Evolutionary conservation across 208 protist genomes (phyloP), one percentile per base, ranked within the genome.

Genomic region (Herpetomonas samuelpessoai): DNA sequence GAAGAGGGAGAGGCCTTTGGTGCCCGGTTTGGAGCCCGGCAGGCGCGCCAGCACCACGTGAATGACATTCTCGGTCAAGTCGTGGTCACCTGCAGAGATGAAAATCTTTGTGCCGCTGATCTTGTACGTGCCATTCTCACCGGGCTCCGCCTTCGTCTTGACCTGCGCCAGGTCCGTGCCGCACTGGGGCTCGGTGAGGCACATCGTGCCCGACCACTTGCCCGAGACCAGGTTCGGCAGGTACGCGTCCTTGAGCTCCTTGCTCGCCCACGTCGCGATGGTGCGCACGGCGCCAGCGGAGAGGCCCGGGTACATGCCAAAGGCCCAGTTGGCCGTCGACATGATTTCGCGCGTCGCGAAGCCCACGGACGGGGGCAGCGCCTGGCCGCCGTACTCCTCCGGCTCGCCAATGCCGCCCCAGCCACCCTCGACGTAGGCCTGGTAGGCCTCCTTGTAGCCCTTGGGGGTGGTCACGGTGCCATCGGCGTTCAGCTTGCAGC

Each of bases 51-150:
- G 76, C 27, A 97, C 88, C 38, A 91, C 62, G 75, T 95, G 86
- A 21, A 95, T 58, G 52, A 97, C 79, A 77, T 97, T 97, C 27
- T 92, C 77, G 2, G 68, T 74, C 62, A 97, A 48, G 68, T 97
- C 88, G 71, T 95, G 86, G 53, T 97, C 92, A 48, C 92, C 92
- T 38, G 83, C 81, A 2, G 88, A 95, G 61, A 97, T 95, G 74
- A 93, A 95, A 55, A 95, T 95, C 69, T 95, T 95, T 18, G 84
- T 95, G 46, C 92, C 92, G 19, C 58, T 91, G 52, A 97, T 77
- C 57, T 68, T 79, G 81, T 93, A 97, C 24, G 71, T 82, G 47
- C 88, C 88, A 71, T 93, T 77, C 18, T n/a, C 56, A 28, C 58
- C 57, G 10, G 76, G 78, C 72, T 86, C 83, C 14, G 92, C 88